Conservation (phyloP, 1,284 basidiomycete species). For the Anthracocystis panici-leucophaei region DNA sequence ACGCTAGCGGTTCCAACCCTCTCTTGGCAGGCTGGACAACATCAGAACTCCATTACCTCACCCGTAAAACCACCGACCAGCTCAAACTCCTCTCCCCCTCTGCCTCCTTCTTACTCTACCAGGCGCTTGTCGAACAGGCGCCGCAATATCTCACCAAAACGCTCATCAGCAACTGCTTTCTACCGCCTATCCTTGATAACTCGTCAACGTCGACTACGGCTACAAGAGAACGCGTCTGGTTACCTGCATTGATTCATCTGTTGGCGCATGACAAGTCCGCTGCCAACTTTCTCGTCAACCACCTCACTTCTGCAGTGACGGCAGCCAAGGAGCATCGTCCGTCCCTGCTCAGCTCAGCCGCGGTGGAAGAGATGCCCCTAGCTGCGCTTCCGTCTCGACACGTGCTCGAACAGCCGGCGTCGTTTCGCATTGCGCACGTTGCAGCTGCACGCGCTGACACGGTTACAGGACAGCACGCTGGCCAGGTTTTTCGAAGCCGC, state of each 20-base stretch:
- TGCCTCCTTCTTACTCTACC: conserved; percentile 34
- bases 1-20: conserved; percentile 5
- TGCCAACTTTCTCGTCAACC: conserved; percentile 24
- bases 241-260: conserved; percentile 42
- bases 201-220: conserved; percentile 8
- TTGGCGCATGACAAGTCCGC: conserved; percentile 37
- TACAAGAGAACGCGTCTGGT: conserved; percentile 33
- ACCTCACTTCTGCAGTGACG: conserved; percentile 22
- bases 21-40: conserved; percentile 37
- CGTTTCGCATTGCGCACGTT: conserved; percentile 38
- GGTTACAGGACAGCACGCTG: conserved; percentile 29
- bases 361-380: conserved; percentile 13
- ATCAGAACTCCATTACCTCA: conserved; percentile 40
- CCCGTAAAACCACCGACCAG: conserved; percentile 32
- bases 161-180: conserved; percentile 35
- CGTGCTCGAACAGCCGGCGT: conserved; percentile 8
- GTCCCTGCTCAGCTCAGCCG: background rate
- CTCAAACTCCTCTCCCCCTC: conserved; percentile 36
- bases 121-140: conserved; percentile 19
- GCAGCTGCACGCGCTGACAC: conserved; percentile 44
- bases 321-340: conserved; percentile 3
- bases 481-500: conserved; percentile 36
- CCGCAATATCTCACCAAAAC: conserved; percentile 33
- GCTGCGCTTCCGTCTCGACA: conserved; percentile 18
- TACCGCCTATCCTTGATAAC: conserved; percentile 23